Base-by-base conservation (phyloP, 169 alveolate genomes). In the Plasmodium blacklocki region DNA sequence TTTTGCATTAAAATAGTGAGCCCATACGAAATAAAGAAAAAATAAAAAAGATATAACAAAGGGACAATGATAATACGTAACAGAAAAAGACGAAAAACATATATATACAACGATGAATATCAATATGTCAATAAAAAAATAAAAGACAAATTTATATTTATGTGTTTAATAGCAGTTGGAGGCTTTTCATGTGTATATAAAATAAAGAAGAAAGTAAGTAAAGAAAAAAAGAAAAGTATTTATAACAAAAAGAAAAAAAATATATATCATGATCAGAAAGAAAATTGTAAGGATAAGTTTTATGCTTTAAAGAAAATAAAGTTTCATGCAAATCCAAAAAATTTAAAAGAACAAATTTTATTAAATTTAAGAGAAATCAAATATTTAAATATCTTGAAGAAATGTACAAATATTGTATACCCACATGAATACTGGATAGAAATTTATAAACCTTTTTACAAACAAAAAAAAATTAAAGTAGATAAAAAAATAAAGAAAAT, bases 121-220 rank as follows among this genome's bases (percentile, higher is more conserved):
- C 26, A 26, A 32, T 18, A 45, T 63, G 49, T 76, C 7, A 76
- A 76, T 54, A 66, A 56, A 50, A 76, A 39, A 52, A 64, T 76
- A n/a, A 76, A 76, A 39, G 70, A 76, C 12, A 66, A 47, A 56
- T 76, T 62, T 63, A 76, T 62, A 43, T 76, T 76, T 63, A 18
- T 62, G 9, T 76, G 66, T 18, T 67, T 76, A 50, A 64, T 76
- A 54, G 88, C 75, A 3, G 76, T 66, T 2, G 88, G 88, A 39
- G 88, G 88, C 2, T 76, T 76, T 67, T 76, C 76, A 18, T 76
- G 76, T 29, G 88, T 76, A 3, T 76, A 76, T 39, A 76, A 64
- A 47, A 76, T 63, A n/a, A 62, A 19, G 23, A 76, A 76, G 32
- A 76, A 59, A 67, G 19, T 23, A 47, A 75, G 21, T 26, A 56